Evolutionary conservation across 2,329 filamentous ascomycete species (phyloP).

Genomic region (Stagonosporopsis chrysanthemi): DNA sequence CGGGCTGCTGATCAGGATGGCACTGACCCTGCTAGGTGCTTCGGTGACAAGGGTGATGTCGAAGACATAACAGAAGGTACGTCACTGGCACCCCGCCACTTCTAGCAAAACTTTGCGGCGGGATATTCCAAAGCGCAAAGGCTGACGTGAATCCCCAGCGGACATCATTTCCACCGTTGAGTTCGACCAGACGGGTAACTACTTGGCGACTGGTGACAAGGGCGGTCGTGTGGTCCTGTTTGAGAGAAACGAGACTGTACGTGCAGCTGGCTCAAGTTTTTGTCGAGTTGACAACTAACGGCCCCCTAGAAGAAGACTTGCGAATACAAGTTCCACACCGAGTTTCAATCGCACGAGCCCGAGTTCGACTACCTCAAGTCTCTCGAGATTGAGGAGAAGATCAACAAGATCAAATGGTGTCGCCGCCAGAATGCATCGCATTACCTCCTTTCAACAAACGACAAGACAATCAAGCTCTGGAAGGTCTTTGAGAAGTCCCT

Average conservation of each 20-base stretch:
- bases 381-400: slow-evolving; percentile 99
- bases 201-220: slow-evolving; percentile 89
- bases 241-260: slow-evolving; percentile 93
- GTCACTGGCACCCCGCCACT: slow-evolving; percentile 25
- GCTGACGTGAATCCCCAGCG: slow-evolving; percentile 58
- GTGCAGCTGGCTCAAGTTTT: slow-evolving; percentile 39
- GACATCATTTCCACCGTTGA: slow-evolving; percentile 93
- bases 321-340: slow-evolving; percentile 99
- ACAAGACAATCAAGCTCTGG: slow-evolving; percentile 99
- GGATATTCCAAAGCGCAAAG: slow-evolving; percentile 10
- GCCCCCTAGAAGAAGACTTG: slow-evolving; percentile 91
- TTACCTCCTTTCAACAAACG: slow-evolving; percentile 97
- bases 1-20: slow-evolving; percentile 4
- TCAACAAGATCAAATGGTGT: slow-evolving; percentile 99
- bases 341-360: slow-evolving; percentile 99
- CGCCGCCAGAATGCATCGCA: slow-evolving; percentile 97
- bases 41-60: slow-evolving; percentile 99
- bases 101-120: neutral
- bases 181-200: slow-evolving; percentile 89
- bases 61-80: slow-evolving; percentile 97
- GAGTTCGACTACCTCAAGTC: slow-evolving; percentile 99
- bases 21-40: slow-evolving; percentile 73
- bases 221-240: slow-evolving; percentile 85
- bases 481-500: slow-evolving; percentile 99
- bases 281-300: slow-evolving; percentile 21